Evolutionary conservation across 805 yeast species (phyloP), one percentile per base, ranked within the genome.

Genomic region (Lipomyces sp.): DNA sequence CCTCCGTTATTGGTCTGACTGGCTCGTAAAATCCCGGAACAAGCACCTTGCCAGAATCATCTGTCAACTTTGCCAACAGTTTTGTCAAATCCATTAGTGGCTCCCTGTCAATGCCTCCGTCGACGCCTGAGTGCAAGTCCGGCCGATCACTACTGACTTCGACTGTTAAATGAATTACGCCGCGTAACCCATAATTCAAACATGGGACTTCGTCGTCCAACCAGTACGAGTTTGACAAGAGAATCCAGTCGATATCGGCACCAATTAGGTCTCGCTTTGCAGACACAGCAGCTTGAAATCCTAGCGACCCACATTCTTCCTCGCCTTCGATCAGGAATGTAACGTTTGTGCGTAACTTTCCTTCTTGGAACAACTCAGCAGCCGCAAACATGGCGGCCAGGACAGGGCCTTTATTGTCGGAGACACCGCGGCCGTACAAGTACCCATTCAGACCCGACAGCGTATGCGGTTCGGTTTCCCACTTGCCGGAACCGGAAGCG

Each of bases 61-160:
- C 86, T 67, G 79, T 78, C 62, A 94, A 79, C 61, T 85, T 84
- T 1, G 94, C 84, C 30, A 93, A 78, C 18, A 94, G 74, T 62
- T 87, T 89, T 53, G 93, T 83, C 77, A 94, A 77, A 75, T 94
- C 98, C 79, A 90, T 85, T 0, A 96, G 87, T 1, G 99, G 98
- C 73, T 94, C 99, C 64, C 89, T 83, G 67, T 86, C 85, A 7
- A 89, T 87, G 66, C 98, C 98, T 60, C 99, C 99, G 78, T 92
- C 96, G 8, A 95, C 95, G 69, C 99, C 99, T 0, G 98, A 91
- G 75, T 95, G 99, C 65, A 96, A 81, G 76, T 95, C 98, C 0
- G 96, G 96, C 66, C 83, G 83, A 70, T 88, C 93, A 60, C 92
- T 86, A 64, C 81, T 80, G 10, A 95, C 82, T 45, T 85, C 86